Evolutionary conservation across 768 basidiomycete species (phyloP), one percentile per base, ranked within the genome.

Genomic region (Russula vinacea): DNA sequence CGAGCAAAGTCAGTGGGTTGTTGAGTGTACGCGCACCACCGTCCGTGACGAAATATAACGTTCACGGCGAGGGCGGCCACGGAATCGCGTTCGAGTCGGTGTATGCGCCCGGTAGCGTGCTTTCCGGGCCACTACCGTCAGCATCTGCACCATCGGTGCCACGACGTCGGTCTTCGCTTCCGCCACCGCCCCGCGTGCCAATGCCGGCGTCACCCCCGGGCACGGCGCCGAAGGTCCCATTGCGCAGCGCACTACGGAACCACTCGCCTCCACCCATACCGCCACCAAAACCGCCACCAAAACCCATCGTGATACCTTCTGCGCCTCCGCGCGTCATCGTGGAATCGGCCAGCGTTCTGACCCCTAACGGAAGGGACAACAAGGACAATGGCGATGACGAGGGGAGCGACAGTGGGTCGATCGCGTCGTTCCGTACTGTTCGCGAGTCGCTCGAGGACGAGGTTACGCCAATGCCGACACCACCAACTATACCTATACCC

Each of bases 401-500:
- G 13, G 44, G 71, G 29, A 78, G 76, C 50, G 82, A 81, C 66
- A 76, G 69, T 11, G 78, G 77, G 3, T 85, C 84, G 8, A 76
- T 83, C 4, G 84, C 83, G 24, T 86, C 86, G 51, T 89, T 87
- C 65, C 87, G 83, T 69, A 89, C 89, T 0, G 87, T 80, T 5
- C 78, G 79, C 52, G 89, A 89, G 71, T 76, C 72, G 33, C 76
- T 84, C 50, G 76, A 79, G 32, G 77, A 76, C 9, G 71, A 70
- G 5, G 68, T 73, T 58, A 37, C 26, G 44, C 62, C 39, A 32
- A 61, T 53, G 32, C 60, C 60, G 10, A 49, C 45, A 35, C 54
- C 44, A 32, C 58, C 22, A 29, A 62, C 26, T 3, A 32, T 16
- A 5, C 29, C 37, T 1, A 35, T 35, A 10, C 10, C n/a, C 45